These are phyloP conservation scores for Chrysanthemum seticuspe DNA, from an alignment of 129 eudicot genomes.

Conservation along the genomic window DNA sequence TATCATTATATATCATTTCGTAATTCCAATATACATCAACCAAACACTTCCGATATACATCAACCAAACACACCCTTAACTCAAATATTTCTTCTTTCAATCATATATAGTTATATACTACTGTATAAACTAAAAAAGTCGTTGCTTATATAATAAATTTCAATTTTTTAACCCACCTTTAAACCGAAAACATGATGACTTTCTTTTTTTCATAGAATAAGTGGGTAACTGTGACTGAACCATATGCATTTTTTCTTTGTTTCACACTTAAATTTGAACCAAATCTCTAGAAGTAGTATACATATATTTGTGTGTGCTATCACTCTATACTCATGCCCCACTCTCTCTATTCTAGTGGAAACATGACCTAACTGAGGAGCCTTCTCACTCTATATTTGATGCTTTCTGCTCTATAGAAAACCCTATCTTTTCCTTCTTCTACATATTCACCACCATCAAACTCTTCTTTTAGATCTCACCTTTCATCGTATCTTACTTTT, in stretches of 20 bases:
- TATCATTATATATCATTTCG: too few species aligned
- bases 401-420: slow-evolving; percentile 28
- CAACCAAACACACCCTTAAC: too few species aligned
- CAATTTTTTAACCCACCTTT: too few species aligned
- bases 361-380: slow-evolving; percentile 24
- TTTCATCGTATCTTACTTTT: background rate
- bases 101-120: too few species aligned
- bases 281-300: background rate
- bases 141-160: too few species aligned
- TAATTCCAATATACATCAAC: too few species aligned
- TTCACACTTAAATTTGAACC: slow-evolving; percentile 25
- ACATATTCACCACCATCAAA: slow-evolving; percentile 19
- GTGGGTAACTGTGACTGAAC: slow-evolving; percentile 11
- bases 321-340: slow-evolving; percentile 23
- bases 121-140: too few species aligned
- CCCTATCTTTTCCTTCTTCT: slow-evolving; percentile 11
- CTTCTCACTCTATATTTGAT: slow-evolving; percentile 22
- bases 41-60: too few species aligned
- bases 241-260: slow-evolving; percentile 19
- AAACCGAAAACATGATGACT: too few species aligned
- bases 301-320: slow-evolving; percentile 7
- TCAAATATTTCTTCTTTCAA: too few species aligned
- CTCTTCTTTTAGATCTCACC: slow-evolving; percentile 21
- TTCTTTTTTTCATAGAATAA: too few species aligned
- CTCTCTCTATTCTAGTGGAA: slow-evolving; percentile 30